Base-by-base conservation (phyloP, 306 rosid species). In the Cucurbita ficifolia region DNA sequence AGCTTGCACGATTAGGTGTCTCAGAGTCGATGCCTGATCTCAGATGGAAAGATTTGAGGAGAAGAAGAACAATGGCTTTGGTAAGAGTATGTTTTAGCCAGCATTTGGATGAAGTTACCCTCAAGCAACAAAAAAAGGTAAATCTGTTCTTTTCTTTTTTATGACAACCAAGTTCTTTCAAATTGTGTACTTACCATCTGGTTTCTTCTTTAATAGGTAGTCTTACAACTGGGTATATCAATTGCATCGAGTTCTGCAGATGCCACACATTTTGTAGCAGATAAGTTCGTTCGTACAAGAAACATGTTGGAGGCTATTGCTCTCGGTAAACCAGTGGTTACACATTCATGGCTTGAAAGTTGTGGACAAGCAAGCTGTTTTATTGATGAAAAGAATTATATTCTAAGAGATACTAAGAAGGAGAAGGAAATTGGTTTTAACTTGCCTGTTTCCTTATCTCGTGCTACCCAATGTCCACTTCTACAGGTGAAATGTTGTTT, bases 281-380 rank as follows among this genome's bases (percentile, higher is more conserved):
- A 91, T 82, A 82, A 88, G 55, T 94, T 94, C 82, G 87, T 89
- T 80, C 95, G 96, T 12, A 91, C 97, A 40, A 88, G 92, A 74
- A 95, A 91, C 83, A 88, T 95, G 96, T 79, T 95, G 77, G 96
- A 88, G 84, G 97, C 99, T 56, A 95, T 95, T 74, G 96, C 99
- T 72, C 81, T 73, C 62, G 95, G 96, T 36, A 91, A 95, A 82
- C 95, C 89, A 53, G 99, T 95, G 76, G 97, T 95, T 45, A 89
- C 96, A 10, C 96, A 82, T 84, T 83, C 80, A 76, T 94, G 99
- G 99, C 79, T 94, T 38, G 96, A 91, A 63, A 88, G 92, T 83
- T 94, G 97, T 79, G 99, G 97, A 65, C 95, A 91, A 88, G 96
- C 97, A 73, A 83, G 83, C 78, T 89, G 96, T 84, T 86, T 91